Evolutionary conservation across 2,329 filamentous ascomycete species (phyloP).

Genomic region (Lecanicillium sp.): DNA sequence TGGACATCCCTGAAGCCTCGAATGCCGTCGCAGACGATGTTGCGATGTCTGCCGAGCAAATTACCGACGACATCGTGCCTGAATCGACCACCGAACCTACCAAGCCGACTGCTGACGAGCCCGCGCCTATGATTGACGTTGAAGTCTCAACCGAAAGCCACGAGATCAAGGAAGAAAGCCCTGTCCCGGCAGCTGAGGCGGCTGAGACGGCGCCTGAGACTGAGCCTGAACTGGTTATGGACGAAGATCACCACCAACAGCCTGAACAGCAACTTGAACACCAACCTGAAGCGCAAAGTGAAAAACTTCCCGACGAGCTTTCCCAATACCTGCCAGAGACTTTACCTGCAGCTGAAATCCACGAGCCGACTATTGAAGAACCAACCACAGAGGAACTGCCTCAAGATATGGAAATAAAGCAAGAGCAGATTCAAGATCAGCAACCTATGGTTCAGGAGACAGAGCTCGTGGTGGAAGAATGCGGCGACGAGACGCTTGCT

Average conservation of each 20-base stretch:
- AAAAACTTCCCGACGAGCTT: too few species aligned
- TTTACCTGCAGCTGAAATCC: slow-evolving; percentile 1
- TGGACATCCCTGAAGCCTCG: background rate
- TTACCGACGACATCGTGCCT: slow-evolving; percentile 13
- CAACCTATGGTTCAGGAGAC: background rate
- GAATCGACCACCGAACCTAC: slow-evolving; percentile 16
- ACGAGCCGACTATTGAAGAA: background rate
- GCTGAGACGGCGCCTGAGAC: background rate
- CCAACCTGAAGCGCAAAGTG: slow-evolving; percentile 24
- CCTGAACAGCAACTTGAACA: slow-evolving; percentile 31
- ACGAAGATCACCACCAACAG: slow-evolving; percentile 2
- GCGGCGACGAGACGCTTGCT: background rate
- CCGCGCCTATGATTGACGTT: slow-evolving; percentile 9
- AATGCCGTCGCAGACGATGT: background rate
- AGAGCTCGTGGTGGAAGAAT: slow-evolving; percentile 1
- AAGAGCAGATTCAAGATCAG: background rate
- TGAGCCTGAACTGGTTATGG: slow-evolving; percentile 1
- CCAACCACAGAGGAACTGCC: slow-evolving; percentile 18
- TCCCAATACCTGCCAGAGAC: too few species aligned
- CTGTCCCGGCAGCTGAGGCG: background rate
- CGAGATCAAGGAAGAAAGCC: slow-evolving; percentile 24
- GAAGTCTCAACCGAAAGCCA: background rate
- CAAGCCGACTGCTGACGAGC: slow-evolving; percentile 15
- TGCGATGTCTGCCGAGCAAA: background rate
- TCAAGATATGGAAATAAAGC: slow-evolving; percentile 2